A percentile compares a stretch with the other conserved stretches of the same genome.
phyloP scores from a whole-genome alignment of 2,329 filamentous ascomycete species.

The Calonectria fujianensis region DNA sequence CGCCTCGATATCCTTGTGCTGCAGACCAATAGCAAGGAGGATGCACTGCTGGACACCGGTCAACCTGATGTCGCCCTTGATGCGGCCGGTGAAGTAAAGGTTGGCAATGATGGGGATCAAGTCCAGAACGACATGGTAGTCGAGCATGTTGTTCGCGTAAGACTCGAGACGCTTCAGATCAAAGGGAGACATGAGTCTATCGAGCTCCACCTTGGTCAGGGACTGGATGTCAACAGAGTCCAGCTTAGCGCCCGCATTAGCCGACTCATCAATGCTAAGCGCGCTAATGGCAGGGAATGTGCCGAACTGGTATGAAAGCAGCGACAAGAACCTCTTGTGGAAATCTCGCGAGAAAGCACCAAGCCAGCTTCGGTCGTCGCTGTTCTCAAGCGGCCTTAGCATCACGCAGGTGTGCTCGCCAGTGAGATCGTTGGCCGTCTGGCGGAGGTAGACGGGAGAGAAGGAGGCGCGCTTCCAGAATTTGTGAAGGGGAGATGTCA shows the following conservation, averaged over 20 bases:
- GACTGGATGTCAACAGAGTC: constrained; percentile 71
- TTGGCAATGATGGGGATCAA: constrained; percentile 88
- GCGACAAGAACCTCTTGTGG: constrained; percentile 91
- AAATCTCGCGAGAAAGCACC: constrained; percentile 95
- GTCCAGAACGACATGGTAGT: constrained; percentile 98
- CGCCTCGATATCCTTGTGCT: constrained; percentile 89
- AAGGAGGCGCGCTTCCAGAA: constrained; percentile 97
- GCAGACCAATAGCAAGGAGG: constrained; percentile 91
- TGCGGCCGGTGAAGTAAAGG: constrained; percentile 88
- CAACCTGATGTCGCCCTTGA: constrained; percentile 81
- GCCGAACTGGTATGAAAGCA: constrained; percentile 95
- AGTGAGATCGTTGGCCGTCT: constrained; percentile 96
- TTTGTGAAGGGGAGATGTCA: constrained; percentile 90
- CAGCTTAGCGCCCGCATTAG: constrained; percentile 81
- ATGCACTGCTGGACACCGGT: constrained; percentile 90
- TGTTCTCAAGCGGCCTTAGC: constrained; percentile 84
- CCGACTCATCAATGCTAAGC: constrained; percentile 91
- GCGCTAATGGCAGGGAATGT: constrained; percentile 86
- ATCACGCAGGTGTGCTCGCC: constrained; percentile 99
- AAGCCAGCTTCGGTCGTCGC: constrained; percentile 87
- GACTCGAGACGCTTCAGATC: constrained; percentile 96
- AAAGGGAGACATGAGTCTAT: constrained; percentile 88
- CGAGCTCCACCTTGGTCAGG: constrained; percentile 85
- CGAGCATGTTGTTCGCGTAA: constrained; percentile 97
- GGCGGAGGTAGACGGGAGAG: constrained; percentile 92